phyloP scores from a whole-genome alignment of 1,284 basidiomycete species.

The Bondarzewia mesenterica region DNA sequence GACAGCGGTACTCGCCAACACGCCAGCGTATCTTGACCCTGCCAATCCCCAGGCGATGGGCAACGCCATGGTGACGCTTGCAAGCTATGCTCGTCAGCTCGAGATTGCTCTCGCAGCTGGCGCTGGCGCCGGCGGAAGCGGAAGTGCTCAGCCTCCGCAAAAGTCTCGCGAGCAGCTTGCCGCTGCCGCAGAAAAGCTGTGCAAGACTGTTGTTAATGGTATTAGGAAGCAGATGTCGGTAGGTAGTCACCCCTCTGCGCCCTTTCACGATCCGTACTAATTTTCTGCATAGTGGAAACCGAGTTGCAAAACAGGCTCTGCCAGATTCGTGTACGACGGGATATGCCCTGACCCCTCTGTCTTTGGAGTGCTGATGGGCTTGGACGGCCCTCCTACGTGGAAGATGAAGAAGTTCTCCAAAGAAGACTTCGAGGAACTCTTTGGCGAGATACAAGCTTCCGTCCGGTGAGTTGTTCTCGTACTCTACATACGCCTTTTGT shows the following conservation, averaged over 20 bases:
- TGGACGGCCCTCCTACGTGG: constrained; percentile 39
- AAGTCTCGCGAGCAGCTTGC: constrained; percentile 33
- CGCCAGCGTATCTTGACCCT: constrained; percentile 28
- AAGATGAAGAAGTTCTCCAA: constrained; percentile 44
- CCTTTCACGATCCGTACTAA: neutral
- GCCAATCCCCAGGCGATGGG: constrained; percentile 20
- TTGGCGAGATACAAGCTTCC: constrained; percentile 24
- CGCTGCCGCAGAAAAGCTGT: constrained; percentile 38
- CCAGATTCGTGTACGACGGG: constrained; percentile 48
- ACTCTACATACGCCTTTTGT: neutral
- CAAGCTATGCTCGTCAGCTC: constrained; percentile 35
- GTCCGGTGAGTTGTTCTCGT: constrained; percentile 16
- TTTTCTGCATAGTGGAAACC: constrained; percentile 37
- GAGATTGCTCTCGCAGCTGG: constrained; percentile 22
- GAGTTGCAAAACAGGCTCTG: constrained; percentile 38
- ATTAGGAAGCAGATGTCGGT: constrained; percentile 50
- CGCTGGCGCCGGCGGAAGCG: constrained; percentile 8
- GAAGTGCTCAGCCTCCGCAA: constrained; percentile 10
- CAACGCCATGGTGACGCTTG: constrained; percentile 28
- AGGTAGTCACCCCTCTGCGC: constrained; percentile 12
- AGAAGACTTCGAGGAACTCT: constrained; percentile 32
- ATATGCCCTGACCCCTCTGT: constrained; percentile 44
- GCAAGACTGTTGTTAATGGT: constrained; percentile 36
- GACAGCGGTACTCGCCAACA: constrained; percentile 24
- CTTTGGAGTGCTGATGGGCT: constrained; percentile 38